Evolutionary conservation across 2,329 filamentous ascomycete genomes (phyloP), one percentile per base, ranked within the genome.

Genomic region (Whalleya microplaca): DNA sequence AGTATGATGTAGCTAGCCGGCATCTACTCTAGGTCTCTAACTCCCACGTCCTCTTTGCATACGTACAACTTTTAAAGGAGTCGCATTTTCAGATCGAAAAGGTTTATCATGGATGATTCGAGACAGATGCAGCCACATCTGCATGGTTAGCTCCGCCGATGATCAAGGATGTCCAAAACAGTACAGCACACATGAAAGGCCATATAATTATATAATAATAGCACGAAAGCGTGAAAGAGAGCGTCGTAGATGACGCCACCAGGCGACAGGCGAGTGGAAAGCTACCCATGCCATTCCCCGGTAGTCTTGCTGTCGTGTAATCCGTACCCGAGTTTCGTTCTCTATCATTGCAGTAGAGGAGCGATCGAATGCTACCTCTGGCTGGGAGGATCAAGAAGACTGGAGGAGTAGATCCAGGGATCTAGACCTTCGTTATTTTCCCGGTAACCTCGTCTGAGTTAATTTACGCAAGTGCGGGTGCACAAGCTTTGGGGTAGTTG

Each of bases 391-490:
- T 48, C 51, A 48, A 53, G 48, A 50, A 49, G 58, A 63, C 48
- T 61, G 53, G 50, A 56, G 23, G 23, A 27, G 23, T 40, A 58
- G 60, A 50, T 56, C 23, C 42, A 41, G 49, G 51, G 51, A 63
- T 63, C 58, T 63, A 58, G 60, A 58, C 51, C 51, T 56, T 52
- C 41, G 53, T 61, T 45, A 61, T 61, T 62, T 61, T 49, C 58
- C 60, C 55, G 57, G 57, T 60, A 61, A 58, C 45, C 60, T 63
- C 58, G 60, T 61, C 51, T 56, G 55, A 56, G 51, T 63, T 56
- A 58, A 60, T 56, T 37, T 63, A 53, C 50, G 55, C 43, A 37
- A 3, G 60, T 63, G 60, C 58, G 58, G 55, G 55, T 51, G 50
- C 43, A 61, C 60, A 55, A 42, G 32, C 48, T 48, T 49, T 49